Conservation (phyloP, 116 monocot genomes). For the Dioscorea cayenensis region DNA sequence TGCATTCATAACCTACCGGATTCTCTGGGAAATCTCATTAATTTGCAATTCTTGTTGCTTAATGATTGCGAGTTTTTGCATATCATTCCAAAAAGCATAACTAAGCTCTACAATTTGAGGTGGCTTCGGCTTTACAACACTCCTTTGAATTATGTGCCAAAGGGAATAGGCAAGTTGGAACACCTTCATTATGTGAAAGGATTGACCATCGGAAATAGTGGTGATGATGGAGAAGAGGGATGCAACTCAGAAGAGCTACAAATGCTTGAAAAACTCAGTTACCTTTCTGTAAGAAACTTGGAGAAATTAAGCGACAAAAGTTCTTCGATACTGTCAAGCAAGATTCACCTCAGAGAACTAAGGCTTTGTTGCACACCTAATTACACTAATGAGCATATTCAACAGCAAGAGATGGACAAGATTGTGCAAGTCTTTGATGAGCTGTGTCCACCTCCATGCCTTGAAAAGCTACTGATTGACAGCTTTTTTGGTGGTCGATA, state of each 20-base stretch:
- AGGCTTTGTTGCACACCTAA: too few species aligned
- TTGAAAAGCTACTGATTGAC: neutral
- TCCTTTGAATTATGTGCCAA: conserved; percentile 3
- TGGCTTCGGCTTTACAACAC: neutral
- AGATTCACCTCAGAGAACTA: too few species aligned
- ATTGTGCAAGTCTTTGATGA: conserved; percentile 6
- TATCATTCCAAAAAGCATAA: neutral
- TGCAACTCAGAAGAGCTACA: too few species aligned
- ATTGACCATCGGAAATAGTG: too few species aligned
- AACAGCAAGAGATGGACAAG: too few species aligned
- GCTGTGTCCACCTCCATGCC: conserved; percentile 2
- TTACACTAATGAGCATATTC: too few species aligned
- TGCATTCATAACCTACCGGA: conserved; percentile 2
- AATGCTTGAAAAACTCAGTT: too few species aligned
- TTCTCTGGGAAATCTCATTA: neutral
- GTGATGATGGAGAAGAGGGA: too few species aligned
- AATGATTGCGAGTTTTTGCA: neutral
- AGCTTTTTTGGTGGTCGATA: neutral
- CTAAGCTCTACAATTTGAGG: neutral
- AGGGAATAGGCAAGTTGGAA: conserved; percentile 2
- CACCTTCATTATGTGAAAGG: neutral
- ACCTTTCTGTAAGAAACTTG: neutral
- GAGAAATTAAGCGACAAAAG: neutral
- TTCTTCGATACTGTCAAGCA: too few species aligned
- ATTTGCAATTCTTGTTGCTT: neutral